Percentiles rank a stretch among this genome's conserved stretches.
phyloP scores from a whole-genome alignment of 148 eudicot species.

The Cornus suecica region DNA sequence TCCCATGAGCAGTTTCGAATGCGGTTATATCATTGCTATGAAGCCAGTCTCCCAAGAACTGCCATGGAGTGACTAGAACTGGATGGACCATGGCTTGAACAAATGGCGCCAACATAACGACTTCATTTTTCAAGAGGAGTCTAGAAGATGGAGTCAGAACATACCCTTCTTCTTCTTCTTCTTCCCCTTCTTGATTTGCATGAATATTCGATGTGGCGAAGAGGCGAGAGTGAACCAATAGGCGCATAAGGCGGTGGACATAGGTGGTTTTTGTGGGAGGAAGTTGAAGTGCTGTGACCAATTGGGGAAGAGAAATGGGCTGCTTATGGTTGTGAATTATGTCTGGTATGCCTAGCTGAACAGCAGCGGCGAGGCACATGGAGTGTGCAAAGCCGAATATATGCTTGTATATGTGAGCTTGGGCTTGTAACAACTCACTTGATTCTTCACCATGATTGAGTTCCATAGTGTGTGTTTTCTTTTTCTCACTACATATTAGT shows the following conservation, averaged over 20 bases:
- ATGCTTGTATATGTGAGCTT: slow-evolving; percentile 7
- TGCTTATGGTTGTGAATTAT: slow-evolving; percentile 7
- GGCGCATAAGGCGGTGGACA: neutral
- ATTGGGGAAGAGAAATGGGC: slow-evolving; percentile 1
- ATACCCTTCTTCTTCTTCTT: slow-evolving; percentile 10
- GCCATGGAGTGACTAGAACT: neutral
- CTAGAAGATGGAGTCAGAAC: slow-evolving; percentile 9
- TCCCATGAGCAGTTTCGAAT: slow-evolving; percentile 4
- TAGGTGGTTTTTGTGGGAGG: neutral
- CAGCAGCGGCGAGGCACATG: neutral
- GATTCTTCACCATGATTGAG: neutral
- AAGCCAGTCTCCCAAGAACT: slow-evolving; percentile 10
- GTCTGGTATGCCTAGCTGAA: slow-evolving; percentile 13
- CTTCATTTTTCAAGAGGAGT: neutral
- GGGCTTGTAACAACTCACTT: neutral
- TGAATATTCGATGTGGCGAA: neutral
- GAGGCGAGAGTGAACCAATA: neutral
- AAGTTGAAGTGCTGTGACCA: slow-evolving; percentile 2
- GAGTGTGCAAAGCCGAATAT: neutral
- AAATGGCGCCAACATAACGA: neutral
- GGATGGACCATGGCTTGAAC: slow-evolving; percentile 3
- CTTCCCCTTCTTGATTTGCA: neutral
- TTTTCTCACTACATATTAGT: too few species aligned
- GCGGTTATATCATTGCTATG: neutral
- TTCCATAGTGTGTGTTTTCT: neutral